Evolutionary conservation across 306 rosid genomes (phyloP).

Genomic region (Dalbergia oliveri): DNA sequence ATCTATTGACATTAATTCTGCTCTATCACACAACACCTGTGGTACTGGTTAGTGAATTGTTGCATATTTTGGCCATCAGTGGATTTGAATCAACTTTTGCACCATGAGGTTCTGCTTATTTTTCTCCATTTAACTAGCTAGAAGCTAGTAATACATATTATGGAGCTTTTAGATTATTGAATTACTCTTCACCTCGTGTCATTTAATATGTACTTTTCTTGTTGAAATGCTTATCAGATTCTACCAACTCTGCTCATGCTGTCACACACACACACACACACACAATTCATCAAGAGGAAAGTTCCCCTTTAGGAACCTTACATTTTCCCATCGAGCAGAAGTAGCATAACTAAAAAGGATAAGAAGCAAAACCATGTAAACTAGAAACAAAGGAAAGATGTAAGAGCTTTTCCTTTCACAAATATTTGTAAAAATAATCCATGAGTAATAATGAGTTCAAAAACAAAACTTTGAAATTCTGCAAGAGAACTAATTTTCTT

Average conservation of each 20-base stretch:
- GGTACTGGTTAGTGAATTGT: too few species aligned
- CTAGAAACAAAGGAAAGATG: not conserved
- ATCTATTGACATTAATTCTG: too few species aligned
- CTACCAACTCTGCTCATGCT: not conserved
- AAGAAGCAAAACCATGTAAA: not conserved
- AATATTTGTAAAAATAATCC: slow-evolving; percentile 8
- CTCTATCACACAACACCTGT: too few species aligned
- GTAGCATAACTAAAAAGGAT: not conserved
- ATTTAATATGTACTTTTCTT: not conserved
- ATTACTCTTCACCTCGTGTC: not conserved
- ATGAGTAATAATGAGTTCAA: slow-evolving; percentile 9
- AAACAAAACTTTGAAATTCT: slow-evolving; percentile 30
- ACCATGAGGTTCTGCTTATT: too few species aligned
- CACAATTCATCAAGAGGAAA: too few species aligned
- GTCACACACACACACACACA: not conserved
- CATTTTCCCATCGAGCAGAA: not conserved
- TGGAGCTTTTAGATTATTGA: not conserved
- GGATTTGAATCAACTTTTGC: too few species aligned
- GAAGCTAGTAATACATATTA: too few species aligned
- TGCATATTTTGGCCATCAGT: too few species aligned
- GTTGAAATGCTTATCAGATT: not conserved
- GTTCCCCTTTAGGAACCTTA: too few species aligned
- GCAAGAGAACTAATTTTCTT: slow-evolving; percentile 24
- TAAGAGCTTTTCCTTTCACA: slow-evolving; percentile 6
- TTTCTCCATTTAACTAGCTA: too few species aligned